Evolutionary conservation across 1,284 basidiomycete species (phyloP), one percentile per base, ranked within the genome.

Genomic region (Naganishia cerealis): DNA sequence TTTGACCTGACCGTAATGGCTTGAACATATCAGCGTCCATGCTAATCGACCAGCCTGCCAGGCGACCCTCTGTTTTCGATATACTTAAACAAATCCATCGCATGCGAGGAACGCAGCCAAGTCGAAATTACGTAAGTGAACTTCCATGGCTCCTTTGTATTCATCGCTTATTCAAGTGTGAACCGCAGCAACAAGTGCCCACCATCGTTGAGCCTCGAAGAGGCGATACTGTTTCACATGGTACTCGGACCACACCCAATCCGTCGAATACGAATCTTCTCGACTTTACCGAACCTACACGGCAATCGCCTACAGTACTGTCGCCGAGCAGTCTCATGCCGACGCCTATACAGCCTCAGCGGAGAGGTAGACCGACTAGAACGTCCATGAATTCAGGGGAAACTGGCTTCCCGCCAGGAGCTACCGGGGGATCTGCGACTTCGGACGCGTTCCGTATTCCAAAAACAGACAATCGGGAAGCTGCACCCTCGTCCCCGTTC

Each of bases 1-100:
- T 16, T 52, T 1, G 16, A 50, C 36, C 48, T 62, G n/a, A 65
- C 26, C 33, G 9, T 48, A 9, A 5, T 54, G 21, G 21, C 5
- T 26, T 33, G 3, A 6, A 26, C 24, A 15, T 16, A 21, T 24
- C 71, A 94, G 91, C 84, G 2, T 91, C 90, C 6, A 93, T 93
- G 90, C 85, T 95, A 48, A 87, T 88, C 57, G 92, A 94, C 75
- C 89, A 92, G 73, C 91, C 92, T 13, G 78, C 86, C 1, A 89
- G 91, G 71, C 85, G 92, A 36, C 92, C 92, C 12, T 84, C 86
- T 6, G 88, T 90, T 12, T 94, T 93, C 75, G 91, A 94, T 73
- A 79, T 92, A 21, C 85, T 94, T 36, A 81, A 83, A 48, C 85
- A 86, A 66, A 89, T 92, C 2, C 92, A 94, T 79, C 84, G 84